Percentiles rank a stretch among this genome's conserved stretches.
phyloP scores from a whole-genome alignment of 1,284 basidiomycete genomes.

The Peniophora sp. region DNA sequence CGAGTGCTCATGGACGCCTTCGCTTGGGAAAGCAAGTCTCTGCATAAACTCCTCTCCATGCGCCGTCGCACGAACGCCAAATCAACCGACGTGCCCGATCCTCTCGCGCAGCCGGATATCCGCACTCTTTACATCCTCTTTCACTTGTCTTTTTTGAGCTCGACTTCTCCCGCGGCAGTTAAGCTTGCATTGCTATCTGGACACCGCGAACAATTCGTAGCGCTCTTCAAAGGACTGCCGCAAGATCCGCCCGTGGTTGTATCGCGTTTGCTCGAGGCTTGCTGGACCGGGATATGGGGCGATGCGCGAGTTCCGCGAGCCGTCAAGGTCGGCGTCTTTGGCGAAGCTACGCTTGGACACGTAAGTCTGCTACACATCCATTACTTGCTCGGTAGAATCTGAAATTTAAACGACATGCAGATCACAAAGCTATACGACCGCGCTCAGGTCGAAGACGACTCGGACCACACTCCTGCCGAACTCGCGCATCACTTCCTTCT shows the following conservation, averaged over 20 bases:
- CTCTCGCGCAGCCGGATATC: slow-evolving; percentile 42
- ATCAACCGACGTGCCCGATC: background rate
- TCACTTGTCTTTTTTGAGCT: slow-evolving; percentile 60
- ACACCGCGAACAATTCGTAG: slow-evolving; percentile 50
- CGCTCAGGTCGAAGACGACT: slow-evolving; percentile 40
- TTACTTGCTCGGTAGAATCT: background rate
- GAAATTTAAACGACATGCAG: slow-evolving; percentile 24
- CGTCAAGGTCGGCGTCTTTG: slow-evolving; percentile 60
- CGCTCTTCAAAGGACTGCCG: slow-evolving; percentile 59
- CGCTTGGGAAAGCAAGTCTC: slow-evolving; percentile 71
- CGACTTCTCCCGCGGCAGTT: slow-evolving; percentile 34
- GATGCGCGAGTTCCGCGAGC: slow-evolving; percentile 65
- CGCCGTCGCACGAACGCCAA: slow-evolving; percentile 18
- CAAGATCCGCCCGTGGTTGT: slow-evolving; percentile 56
- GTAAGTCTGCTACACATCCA: slow-evolving; percentile 28
- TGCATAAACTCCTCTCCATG: slow-evolving; percentile 64
- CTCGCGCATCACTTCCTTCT: slow-evolving; percentile 85
- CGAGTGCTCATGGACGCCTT: slow-evolving; percentile 56
- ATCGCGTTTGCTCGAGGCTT: slow-evolving; percentile 51
- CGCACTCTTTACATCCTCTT: slow-evolving; percentile 62
- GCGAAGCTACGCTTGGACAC: slow-evolving; percentile 52
- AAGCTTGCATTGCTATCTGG: slow-evolving; percentile 63
- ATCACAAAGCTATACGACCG: slow-evolving; percentile 66
- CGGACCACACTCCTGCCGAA: slow-evolving; percentile 63
- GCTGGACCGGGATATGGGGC: slow-evolving; percentile 64